Evolutionary conservation across 345 rosid genomes (phyloP).

Genomic region (Brassica juncea): DNA sequence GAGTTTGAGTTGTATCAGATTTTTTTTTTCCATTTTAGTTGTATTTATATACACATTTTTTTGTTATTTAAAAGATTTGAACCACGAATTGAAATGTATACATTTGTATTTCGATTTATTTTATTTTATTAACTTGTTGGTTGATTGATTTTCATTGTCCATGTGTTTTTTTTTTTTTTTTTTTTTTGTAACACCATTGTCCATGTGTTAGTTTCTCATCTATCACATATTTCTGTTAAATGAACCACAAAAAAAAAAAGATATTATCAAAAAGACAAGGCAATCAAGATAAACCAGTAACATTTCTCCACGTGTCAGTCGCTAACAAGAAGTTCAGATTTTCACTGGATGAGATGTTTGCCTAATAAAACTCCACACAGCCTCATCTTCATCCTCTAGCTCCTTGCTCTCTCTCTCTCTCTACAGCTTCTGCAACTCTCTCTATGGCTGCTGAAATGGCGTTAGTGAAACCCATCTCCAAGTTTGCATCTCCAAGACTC

Average conservation of each 20-base stretch:
- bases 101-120: slow-evolving; percentile 6
- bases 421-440: slow-evolving; percentile 27
- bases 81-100: slow-evolving; percentile 30
- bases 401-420: slow-evolving; percentile 5
- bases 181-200: too few relatives aligned
- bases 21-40: slow-evolving; percentile 8
- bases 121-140: slow-evolving; percentile 10
- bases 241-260: not conserved
- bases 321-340: slow-evolving; percentile 27
- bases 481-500: slow-evolving; percentile 49
- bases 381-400: slow-evolving; percentile 45
- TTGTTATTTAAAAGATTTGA: slow-evolving; percentile 21
- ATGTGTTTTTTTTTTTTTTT: too few relatives aligned
- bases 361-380: slow-evolving; percentile 16
- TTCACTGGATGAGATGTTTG: slow-evolving; percentile 38
- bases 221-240: not conserved
- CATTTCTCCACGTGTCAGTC: slow-evolving; percentile 19
- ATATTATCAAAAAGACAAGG: slow-evolving; percentile 34
- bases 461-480: slow-evolving; percentile 72
- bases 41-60: slow-evolving; percentile 14
- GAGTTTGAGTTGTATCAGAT: slow-evolving; percentile 29
- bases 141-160: not conserved
- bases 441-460: slow-evolving; percentile 81
- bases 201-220: not conserved
- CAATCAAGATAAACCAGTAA: slow-evolving; percentile 35